These are phyloP conservation scores for Begonia fuchsioides DNA, from an alignment of 306 rosid species.

Conservation along the genomic window DNA sequence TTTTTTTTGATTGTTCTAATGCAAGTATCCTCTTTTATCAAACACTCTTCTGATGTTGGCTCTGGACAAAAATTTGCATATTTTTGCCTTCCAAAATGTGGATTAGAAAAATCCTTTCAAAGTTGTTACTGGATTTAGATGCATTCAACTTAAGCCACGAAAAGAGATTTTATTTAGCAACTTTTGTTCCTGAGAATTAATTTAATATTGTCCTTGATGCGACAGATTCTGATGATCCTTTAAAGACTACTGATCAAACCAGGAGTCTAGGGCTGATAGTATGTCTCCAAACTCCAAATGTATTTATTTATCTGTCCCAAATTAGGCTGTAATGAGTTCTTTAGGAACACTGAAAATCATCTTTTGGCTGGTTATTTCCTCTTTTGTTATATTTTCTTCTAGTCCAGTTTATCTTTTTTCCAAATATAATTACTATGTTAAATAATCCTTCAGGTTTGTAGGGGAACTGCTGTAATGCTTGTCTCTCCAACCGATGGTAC, in stretches of 20 bases:
- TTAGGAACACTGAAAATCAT: not conserved
- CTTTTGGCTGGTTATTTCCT: not conserved
- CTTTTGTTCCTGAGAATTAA: not conserved
- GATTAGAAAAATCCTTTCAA: too few species aligned
- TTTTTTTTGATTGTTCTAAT: too few species aligned
- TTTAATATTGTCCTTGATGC: not conserved
- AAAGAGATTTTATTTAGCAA: too few species aligned
- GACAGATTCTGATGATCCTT: slow-evolving; percentile 63
- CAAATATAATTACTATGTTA: slow-evolving; percentile 1
- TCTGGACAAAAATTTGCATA: too few species aligned
- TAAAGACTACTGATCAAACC: slow-evolving; percentile 75
- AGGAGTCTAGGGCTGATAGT: slow-evolving; percentile 63
- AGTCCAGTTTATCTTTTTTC: not conserved
- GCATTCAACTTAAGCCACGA: too few species aligned
- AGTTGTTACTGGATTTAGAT: too few species aligned
- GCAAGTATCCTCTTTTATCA: too few species aligned
- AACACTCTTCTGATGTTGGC: too few species aligned
- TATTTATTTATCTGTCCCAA: slow-evolving; percentile 2
- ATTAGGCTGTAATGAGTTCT: not conserved
- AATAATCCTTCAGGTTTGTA: slow-evolving; percentile 54
- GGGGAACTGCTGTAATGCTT: slow-evolving; percentile 99
- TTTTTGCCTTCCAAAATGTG: too few species aligned
- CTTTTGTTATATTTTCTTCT: not conserved
- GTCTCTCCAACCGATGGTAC: slow-evolving; percentile 98
- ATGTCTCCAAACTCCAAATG: slow-evolving; percentile 15